Evolutionary conservation across 225 moss, liverwort and hornwort species (phyloP).

Genomic region (Climacium dendroides): DNA sequence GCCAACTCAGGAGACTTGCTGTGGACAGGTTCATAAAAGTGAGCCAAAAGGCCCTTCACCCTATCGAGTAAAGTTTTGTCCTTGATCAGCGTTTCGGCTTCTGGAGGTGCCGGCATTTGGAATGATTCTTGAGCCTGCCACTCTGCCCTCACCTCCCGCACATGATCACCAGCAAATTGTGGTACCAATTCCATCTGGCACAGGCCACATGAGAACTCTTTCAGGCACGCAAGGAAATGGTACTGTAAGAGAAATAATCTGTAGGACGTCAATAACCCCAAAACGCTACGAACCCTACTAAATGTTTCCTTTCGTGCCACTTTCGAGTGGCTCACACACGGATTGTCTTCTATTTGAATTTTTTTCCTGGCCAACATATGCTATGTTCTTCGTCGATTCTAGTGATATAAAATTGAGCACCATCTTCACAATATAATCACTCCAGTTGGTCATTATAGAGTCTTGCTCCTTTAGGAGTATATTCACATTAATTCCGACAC

Average conservation of each 20-base stretch:
- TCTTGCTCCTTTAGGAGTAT: background rate
- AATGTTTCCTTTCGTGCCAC: background rate
- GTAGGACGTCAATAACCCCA: background rate
- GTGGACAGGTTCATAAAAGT: constrained; percentile 16
- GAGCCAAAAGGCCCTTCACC: constrained; percentile 28
- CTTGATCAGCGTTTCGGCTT: constrained; percentile 67
- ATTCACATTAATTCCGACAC: background rate
- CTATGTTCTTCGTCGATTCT: background rate
- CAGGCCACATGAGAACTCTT: background rate
- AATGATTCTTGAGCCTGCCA: constrained; percentile 70
- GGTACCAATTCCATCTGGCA: constrained; percentile 89
- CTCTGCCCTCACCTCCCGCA: constrained; percentile 80
- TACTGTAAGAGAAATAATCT: background rate
- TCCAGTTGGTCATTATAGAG: background rate
- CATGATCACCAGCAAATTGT: constrained; percentile 86
- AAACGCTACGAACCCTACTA: background rate
- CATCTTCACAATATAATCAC: background rate
- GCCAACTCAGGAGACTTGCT: background rate
- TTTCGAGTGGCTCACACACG: background rate
- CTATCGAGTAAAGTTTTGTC: constrained; percentile 71
- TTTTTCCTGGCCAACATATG: background rate
- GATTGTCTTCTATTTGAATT: background rate
- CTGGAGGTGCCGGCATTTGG: constrained; percentile 53
- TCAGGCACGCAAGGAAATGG: background rate
- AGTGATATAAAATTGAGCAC: background rate